Evolutionary conservation across 306 rosid genomes (phyloP), one percentile per base, ranked within the genome.

Genomic region (Cucurbita pepo): DNA sequence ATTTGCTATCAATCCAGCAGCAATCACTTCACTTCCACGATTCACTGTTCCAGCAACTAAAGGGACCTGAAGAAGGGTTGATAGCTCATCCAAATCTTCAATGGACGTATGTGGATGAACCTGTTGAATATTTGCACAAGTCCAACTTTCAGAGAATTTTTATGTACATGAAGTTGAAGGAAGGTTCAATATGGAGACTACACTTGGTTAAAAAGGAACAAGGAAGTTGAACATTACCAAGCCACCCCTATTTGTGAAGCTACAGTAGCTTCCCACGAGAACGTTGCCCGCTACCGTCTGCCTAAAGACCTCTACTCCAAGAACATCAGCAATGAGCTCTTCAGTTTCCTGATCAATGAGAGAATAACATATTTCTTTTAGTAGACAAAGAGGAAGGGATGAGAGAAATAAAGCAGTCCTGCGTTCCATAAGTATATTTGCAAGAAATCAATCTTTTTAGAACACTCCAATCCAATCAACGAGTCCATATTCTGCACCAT

Each of bases 61-160:
- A 37, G 98, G 98, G 62, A 94, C 89, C 85, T 94, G 98, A 77
- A 94, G 97, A 64, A 94, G 97, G 0, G 97, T 94, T 0, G 98
- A 91, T 44, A 94, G 95, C 74, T 94, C 98, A 55, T 90, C 92
- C 86, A 94, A 66, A 79, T 94, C 98, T 79, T 94, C 96, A 25
- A 90, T 77, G 13, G 97, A 94, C 3, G 97, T 94, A 77, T 89
- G 96, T 10, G 98, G 98, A 76, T 94, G 98, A 53, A 94, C 96
- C 96, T 93, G 90, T 77, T 5, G 15, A 30, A 14, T 1, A 0
- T 56, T 72, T 12, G 16, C 56, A 22, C 19, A 66, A 37, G 1
- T 10, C 48, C 30, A 37, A 8, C 13, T 36, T 62, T 38, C 37
- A 64, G 71, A 6, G 7, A 4, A 10, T 1, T 9, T 1, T 53